Percentiles rank a stretch among this genome's conserved stretches.
Conservation (phyloP, 495 filamentous ascomycete genomes). For the Aspergillus wentii region DNA sequence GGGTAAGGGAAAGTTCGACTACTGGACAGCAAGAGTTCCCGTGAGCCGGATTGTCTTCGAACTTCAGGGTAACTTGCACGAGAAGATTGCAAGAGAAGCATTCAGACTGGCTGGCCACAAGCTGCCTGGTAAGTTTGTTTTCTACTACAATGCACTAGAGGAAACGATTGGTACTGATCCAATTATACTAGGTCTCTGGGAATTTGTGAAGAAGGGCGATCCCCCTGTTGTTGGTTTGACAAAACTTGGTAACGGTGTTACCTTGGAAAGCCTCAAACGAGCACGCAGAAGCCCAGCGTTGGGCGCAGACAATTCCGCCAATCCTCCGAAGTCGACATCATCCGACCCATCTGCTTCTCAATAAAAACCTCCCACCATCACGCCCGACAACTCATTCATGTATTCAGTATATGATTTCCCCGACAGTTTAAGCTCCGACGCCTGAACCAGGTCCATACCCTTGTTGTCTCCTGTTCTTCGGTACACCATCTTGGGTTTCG, state of each 20-base stretch:
- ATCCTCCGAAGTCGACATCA: constrained; percentile 31
- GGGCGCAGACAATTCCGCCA: constrained; percentile 26
- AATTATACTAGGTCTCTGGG: constrained; percentile 67
- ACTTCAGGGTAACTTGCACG: constrained; percentile 85
- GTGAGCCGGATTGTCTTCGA: constrained; percentile 90
- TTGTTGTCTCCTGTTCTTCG: constrained; percentile 47
- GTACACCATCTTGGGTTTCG: constrained; percentile 26
- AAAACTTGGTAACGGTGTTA: constrained; percentile 79
- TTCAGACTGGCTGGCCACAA: constrained; percentile 94
- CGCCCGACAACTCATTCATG: constrained; percentile 9
- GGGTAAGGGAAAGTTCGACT: constrained; percentile 95
- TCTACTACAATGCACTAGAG: neutral
- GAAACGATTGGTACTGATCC: constrained; percentile 11
- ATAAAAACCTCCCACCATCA: constrained; percentile 24
- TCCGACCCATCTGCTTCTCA: constrained; percentile 34
- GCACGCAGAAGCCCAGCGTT: constrained; percentile 63
- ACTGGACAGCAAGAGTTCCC: constrained; percentile 85
- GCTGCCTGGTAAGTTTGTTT: constrained; percentile 70
- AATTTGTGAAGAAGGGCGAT: constrained; percentile 93
- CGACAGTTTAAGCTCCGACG: constrained; percentile 45
- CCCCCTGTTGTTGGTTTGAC: constrained; percentile 86
- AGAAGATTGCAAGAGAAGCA: constrained; percentile 90
- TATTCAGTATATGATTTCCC: constrained; percentile 9
- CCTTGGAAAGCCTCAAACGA: constrained; percentile 71
- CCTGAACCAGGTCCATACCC: constrained; percentile 56